Conservation (phyloP, 2,329 filamentous ascomycete genomes). For the Raffaelea albimanens region DNA sequence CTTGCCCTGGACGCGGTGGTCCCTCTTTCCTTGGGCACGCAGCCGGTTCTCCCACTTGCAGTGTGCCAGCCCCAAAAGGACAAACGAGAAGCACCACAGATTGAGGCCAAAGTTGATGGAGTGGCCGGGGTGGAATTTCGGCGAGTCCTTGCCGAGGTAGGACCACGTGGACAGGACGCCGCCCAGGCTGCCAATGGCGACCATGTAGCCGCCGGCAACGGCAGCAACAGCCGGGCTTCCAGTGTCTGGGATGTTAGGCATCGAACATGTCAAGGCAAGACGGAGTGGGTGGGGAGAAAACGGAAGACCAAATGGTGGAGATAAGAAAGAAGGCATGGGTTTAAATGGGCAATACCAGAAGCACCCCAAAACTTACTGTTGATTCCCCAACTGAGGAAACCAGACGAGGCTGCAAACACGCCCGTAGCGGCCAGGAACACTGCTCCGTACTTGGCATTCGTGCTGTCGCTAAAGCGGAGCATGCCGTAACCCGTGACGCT, state of each 20-base stretch:
- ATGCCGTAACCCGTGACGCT: conserved; percentile 42
- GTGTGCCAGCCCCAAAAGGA: conserved; percentile 39
- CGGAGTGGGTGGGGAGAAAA: background rate
- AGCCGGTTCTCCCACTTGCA: conserved; percentile 43
- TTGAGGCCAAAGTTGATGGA: conserved; percentile 48
- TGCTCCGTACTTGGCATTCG: conserved; percentile 39
- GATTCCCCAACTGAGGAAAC: conserved; percentile 48
- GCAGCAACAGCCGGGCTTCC: conserved; percentile 46
- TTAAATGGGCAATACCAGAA: background rate
- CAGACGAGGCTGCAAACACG: conserved; percentile 48
- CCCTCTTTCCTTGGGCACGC: conserved; percentile 35
- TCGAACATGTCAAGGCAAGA: background rate
- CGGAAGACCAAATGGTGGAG: no score
- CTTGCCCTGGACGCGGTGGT: conserved; percentile 37
- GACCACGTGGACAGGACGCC: conserved; percentile 51
- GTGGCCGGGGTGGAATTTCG: conserved; percentile 38
- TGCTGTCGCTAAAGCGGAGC: conserved; percentile 32
- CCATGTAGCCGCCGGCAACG: conserved; percentile 45
- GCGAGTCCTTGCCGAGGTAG: conserved; percentile 36
- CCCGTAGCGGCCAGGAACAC: conserved; percentile 47
- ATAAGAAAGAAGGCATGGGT: background rate
- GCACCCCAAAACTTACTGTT: conserved; percentile 41
- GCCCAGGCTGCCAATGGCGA: conserved; percentile 44
- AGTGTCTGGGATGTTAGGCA: conserved; percentile 28
- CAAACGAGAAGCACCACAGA: conserved; percentile 30